Evolutionary conservation across 306 rosid genomes (phyloP).

Genomic region (Lathyrus aphaca): DNA sequence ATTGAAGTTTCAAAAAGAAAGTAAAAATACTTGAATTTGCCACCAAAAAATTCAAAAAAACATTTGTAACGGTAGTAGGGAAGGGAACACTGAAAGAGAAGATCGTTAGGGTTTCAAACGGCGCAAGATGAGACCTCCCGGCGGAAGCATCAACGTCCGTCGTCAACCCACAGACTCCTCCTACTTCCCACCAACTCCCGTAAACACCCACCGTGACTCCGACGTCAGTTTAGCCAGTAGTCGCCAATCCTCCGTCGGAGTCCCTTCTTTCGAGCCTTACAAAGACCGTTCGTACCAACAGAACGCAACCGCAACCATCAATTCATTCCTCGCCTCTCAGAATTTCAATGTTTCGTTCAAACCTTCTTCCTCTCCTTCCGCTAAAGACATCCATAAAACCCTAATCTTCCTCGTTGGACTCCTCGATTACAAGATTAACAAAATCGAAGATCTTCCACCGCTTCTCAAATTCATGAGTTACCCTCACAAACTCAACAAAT

Average conservation of each 20-base stretch:
- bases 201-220: constrained; percentile 64
- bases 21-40: too few relatives aligned
- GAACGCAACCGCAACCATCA: constrained; percentile 60
- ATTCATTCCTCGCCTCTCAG: constrained; percentile 60
- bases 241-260: constrained; percentile 77
- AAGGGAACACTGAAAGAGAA: too few relatives aligned
- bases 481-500: constrained; percentile 76
- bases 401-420: constrained; percentile 58
- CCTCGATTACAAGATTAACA: constrained; percentile 54
- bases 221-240: constrained; percentile 86
- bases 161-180: constrained; percentile 65
- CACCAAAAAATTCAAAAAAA: too few relatives aligned
- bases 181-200: constrained; percentile 57
- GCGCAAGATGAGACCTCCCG: constrained; percentile 55
- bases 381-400: constrained; percentile 69
- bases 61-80: too few relatives aligned
- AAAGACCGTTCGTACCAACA: constrained; percentile 72
- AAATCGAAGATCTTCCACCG: constrained; percentile 75
- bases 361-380: constrained; percentile 62
- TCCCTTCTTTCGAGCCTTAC: constrained; percentile 62
- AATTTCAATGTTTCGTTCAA: constrained; percentile 59
- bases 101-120: not conserved
- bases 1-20: too few relatives aligned
- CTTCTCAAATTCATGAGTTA: constrained; percentile 57
- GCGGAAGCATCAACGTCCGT: constrained; percentile 27